Evolutionary conservation across 108 stramenopile species (phyloP), one percentile per base, ranked within the genome.

Genomic region (Cyclotella atomus): DNA sequence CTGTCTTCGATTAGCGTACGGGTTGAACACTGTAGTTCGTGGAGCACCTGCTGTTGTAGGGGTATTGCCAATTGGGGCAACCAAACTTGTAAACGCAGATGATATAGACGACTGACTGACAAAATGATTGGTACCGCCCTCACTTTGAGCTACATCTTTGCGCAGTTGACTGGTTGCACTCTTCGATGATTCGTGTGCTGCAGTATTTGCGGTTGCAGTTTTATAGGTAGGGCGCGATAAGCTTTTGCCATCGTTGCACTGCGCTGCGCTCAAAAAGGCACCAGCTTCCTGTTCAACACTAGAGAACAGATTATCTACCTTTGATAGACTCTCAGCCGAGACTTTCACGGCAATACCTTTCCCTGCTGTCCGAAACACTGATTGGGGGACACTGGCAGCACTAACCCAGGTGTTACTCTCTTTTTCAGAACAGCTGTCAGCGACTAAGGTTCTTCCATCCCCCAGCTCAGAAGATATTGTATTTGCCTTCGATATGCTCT

Each of bases 401-500:
- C n/a, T n/a, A n/a, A n/a, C n/a, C n/a, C n/a, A n/a, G n/a, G n/a
- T n/a, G n/a, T n/a, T n/a, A 21, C 17, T 52, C 50, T 52, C 50
- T n/a, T n/a, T n/a, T n/a, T n/a, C n/a, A n/a, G n/a, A n/a, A n/a
- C n/a, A n/a, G n/a, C n/a, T n/a, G n/a, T n/a, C n/a, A n/a, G n/a
- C n/a, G n/a, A n/a, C n/a, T n/a, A n/a, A n/a, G n/a, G n/a, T 17
- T 21, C 50, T 21, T 17, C 17, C n/a, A 5, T n/a, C 4, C n/a
- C 6, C 50, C n/a, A 52, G 8, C n/a, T 21, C 14, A 52, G 19
- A 52, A 17, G 6, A 52, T 15, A 7, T 41, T 52, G 14, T n/a
- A 30, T 56, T 56, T 28, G 55, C 55, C 27, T 16, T 56, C 16
- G 55, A 28, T 28, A 56, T 10, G 28, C 55, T 56, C 55, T 56